phyloP scores from a whole-genome alignment of 208 protist genomes.

The Trypanosomatidae sp. region DNA sequence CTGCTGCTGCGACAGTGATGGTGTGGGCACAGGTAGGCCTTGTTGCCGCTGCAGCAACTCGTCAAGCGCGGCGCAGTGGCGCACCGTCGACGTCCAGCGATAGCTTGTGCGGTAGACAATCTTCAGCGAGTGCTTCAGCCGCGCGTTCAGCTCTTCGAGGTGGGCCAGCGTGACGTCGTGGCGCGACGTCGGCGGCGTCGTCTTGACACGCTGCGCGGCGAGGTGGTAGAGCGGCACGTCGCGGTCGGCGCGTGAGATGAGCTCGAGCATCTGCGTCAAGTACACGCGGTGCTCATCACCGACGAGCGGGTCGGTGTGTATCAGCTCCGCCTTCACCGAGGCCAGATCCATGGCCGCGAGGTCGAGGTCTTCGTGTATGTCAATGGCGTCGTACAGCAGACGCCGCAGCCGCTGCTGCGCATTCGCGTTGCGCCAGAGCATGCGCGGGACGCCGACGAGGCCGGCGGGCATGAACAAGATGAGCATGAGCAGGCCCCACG shows the following conservation, averaged over 20 bases:
- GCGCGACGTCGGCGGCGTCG: slow-evolving; percentile 13
- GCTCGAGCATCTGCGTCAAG: slow-evolving; percentile 68
- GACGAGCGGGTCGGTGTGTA: slow-evolving; percentile 62
- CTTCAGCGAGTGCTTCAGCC: slow-evolving; percentile 72
- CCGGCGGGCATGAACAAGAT: slow-evolving; percentile 81
- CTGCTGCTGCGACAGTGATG: no score
- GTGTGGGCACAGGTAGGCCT: no score
- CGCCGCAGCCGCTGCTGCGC: slow-evolving; percentile 32
- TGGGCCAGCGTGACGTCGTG: slow-evolving; percentile 69
- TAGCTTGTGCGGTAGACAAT: slow-evolving; percentile 66
- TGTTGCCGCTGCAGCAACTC: slow-evolving; percentile 40
- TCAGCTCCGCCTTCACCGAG: slow-evolving; percentile 65
- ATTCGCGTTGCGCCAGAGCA: slow-evolving; percentile 72
- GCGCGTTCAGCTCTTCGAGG: slow-evolving; percentile 56
- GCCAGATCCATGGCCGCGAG: slow-evolving; percentile 74
- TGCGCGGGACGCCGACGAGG: slow-evolving; percentile 70
- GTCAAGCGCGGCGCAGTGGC: slow-evolving; percentile 49
- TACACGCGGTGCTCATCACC: slow-evolving; percentile 61
- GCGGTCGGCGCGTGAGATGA: slow-evolving; percentile 46
- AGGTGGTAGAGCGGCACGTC: slow-evolving; percentile 76
- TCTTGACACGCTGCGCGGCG: slow-evolving; percentile 35
- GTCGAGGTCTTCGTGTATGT: slow-evolving; percentile 85
- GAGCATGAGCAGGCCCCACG: slow-evolving; percentile 81
- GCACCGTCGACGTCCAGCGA: slow-evolving; percentile 58
- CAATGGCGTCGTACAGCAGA: slow-evolving; percentile 45